phyloP scores from a whole-genome alignment of 352 stramenopile genomes.

The Globisporangium carolinianum region DNA sequence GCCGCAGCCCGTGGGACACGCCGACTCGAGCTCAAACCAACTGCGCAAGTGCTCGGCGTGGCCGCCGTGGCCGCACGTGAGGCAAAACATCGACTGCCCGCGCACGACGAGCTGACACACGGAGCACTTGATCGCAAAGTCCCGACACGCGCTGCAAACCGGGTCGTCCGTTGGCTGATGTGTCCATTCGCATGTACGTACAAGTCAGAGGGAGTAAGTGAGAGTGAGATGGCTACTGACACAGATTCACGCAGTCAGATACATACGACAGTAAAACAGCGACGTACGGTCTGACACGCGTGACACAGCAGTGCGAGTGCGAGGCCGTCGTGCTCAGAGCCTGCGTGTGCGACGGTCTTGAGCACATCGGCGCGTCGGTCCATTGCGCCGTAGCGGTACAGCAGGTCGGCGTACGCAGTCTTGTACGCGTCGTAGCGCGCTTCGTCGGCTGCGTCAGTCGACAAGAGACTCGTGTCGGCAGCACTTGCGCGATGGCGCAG shows the following conservation, averaged over 20 bases:
- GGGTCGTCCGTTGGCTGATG: slow-evolving; percentile 41
- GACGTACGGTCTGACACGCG: slow-evolving; percentile 45
- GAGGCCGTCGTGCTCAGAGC: slow-evolving; percentile 40
- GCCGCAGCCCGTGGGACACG: slow-evolving; percentile 75
- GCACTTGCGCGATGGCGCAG: slow-evolving; percentile 31
- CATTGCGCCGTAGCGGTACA: slow-evolving; percentile 78
- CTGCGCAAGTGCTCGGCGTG: slow-evolving; percentile 62
- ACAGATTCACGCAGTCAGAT: too few relatives aligned
- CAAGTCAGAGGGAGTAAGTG: background rate
- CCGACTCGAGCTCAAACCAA: slow-evolving; percentile 71
- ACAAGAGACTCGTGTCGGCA: slow-evolving; percentile 44
- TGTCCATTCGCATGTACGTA: background rate
- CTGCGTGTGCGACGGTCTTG: slow-evolving; percentile 35
- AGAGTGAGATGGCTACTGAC: background rate
- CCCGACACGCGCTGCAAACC: slow-evolving; percentile 55
- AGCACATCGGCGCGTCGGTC: slow-evolving; percentile 66
- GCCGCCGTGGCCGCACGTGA: slow-evolving; percentile 78
- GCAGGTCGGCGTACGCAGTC: slow-evolving; percentile 65
- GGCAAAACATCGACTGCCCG: slow-evolving; percentile 83
- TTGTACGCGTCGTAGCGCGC: slow-evolving; percentile 80
- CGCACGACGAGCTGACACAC: slow-evolving; percentile 79
- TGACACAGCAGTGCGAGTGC: slow-evolving; percentile 57
- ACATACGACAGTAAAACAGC: background rate
- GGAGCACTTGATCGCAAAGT: slow-evolving; percentile 76
- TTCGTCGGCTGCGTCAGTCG: slow-evolving; percentile 36